Evolutionary conservation across 768 basidiomycete genomes (phyloP).

Genomic region (Grammothele lineata): DNA sequence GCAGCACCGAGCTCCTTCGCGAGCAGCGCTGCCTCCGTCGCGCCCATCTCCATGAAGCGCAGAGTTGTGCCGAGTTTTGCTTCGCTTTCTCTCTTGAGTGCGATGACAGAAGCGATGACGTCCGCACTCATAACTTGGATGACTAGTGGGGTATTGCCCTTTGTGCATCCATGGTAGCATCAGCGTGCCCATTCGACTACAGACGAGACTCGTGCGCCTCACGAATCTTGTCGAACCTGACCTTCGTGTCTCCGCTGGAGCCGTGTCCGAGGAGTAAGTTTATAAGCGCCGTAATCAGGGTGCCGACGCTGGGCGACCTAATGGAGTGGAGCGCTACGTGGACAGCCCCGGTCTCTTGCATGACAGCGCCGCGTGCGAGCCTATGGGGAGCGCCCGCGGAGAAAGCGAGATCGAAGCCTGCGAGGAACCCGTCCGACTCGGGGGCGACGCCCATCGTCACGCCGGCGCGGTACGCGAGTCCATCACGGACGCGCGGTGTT

Average conservation of each 20-base stretch:
- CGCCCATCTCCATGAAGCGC: constrained; percentile 50
- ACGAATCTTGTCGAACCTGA: constrained; percentile 32
- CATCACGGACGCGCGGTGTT: constrained; percentile 15
- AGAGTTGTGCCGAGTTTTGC: constrained; percentile 22
- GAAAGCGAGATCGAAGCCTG: constrained; percentile 40
- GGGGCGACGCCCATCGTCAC: constrained; percentile 42
- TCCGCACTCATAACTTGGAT: constrained; percentile 68
- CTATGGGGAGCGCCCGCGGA: constrained; percentile 36
- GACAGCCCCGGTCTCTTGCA: constrained; percentile 37
- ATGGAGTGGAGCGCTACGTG: constrained; percentile 37
- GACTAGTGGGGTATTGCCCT: constrained; percentile 66
- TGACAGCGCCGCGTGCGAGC: constrained; percentile 38
- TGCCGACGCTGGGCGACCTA: constrained; percentile 60
- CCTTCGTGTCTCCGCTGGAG: no score
- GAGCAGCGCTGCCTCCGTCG: constrained; percentile 56
- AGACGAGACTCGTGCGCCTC: constrained; percentile 18
- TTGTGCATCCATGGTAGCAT: neutral
- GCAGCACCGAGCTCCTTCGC: constrained; percentile 59
- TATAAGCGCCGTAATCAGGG: constrained; percentile 71
- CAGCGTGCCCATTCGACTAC: neutral
- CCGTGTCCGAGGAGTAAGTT: constrained; percentile 53
- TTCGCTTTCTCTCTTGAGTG: constrained; percentile 54
- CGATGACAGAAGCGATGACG: constrained; percentile 65
- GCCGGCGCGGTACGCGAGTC: constrained; percentile 44
- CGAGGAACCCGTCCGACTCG: constrained; percentile 27